These are phyloP conservation scores for Citrus maxima DNA, from an alignment of 345 rosid genomes.

Conservation along the genomic window DNA sequence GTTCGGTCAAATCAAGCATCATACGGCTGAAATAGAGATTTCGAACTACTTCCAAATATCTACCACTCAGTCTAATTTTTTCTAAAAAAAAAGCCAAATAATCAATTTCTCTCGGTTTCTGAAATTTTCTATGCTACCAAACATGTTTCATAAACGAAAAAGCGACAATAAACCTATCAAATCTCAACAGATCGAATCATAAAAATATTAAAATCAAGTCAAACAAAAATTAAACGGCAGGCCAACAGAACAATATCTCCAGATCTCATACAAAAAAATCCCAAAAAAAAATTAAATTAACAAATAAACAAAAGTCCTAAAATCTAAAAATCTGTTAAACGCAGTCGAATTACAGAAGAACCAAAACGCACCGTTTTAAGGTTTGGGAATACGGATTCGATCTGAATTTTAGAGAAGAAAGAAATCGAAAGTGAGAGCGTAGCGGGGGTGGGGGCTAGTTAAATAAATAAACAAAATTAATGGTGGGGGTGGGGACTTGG, in stretches of 20 bases:
- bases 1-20: background rate
- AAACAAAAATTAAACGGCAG: background rate
- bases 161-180: background rate
- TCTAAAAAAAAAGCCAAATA: background rate
- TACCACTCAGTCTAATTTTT: background rate
- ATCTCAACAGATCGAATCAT: conserved; percentile 22
- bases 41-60: background rate
- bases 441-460: background rate
- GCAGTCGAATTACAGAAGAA: too few relatives aligned
- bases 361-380: conserved; percentile 16
- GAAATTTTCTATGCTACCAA: conserved; percentile 4
- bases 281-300: background rate
- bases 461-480: background rate
- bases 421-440: background rate
- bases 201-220: background rate
- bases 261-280: conserved; percentile 20
- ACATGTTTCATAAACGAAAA: background rate
- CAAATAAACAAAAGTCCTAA: background rate
- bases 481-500: background rate
- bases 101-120: background rate
- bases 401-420: background rate
- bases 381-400: background rate
- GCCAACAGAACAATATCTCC: conserved; percentile 1
- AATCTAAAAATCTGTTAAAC: too few relatives aligned
- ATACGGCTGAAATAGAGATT: background rate